Evolutionary conservation across 768 basidiomycete species (phyloP).

Genomic region (Tulasnella sp.): DNA sequence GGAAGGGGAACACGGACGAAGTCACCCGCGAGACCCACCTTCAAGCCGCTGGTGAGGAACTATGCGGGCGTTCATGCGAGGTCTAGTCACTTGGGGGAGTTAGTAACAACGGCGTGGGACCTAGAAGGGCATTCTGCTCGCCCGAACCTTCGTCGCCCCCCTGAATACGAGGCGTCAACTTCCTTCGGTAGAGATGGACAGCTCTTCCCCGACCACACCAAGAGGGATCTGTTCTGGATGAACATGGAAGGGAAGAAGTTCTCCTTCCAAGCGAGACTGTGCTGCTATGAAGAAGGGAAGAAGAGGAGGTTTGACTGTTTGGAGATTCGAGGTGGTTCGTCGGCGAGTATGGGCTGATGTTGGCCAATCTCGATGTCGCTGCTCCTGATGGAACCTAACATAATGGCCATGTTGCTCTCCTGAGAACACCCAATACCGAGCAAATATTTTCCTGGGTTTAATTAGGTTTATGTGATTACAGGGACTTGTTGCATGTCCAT

Average conservation of each 20-base stretch:
- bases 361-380: constrained; percentile 69
- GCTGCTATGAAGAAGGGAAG: constrained; percentile 42
- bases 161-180: constrained; percentile 32
- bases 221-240: constrained; percentile 67
- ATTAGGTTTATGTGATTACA: too few relatives aligned
- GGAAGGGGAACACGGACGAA: constrained; percentile 92
- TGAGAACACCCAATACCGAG: too few relatives aligned
- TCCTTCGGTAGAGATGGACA: constrained; percentile 58
- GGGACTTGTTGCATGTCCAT: too few relatives aligned
- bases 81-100: constrained; percentile 25
- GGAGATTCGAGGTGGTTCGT: constrained; percentile 51
- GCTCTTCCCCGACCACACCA: constrained; percentile 60
- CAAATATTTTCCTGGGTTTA: too few relatives aligned
- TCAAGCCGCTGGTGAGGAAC: constrained; percentile 40
- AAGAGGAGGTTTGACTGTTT: constrained; percentile 39
- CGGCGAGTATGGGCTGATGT: constrained; percentile 63
- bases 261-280: constrained; percentile 75
- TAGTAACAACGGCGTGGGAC: constrained; percentile 37
- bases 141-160: constrained; percentile 27
- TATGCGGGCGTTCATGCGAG: constrained; percentile 86
- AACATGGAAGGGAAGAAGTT: constrained; percentile 62
- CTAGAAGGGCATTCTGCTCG: constrained; percentile 38
- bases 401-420: too few relatives aligned
- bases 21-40: constrained; percentile 63
- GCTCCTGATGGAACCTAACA: too few relatives aligned